Evolutionary conservation across 176 grass and related monocot species (phyloP).

Genomic region (Lolium multiflorum): DNA sequence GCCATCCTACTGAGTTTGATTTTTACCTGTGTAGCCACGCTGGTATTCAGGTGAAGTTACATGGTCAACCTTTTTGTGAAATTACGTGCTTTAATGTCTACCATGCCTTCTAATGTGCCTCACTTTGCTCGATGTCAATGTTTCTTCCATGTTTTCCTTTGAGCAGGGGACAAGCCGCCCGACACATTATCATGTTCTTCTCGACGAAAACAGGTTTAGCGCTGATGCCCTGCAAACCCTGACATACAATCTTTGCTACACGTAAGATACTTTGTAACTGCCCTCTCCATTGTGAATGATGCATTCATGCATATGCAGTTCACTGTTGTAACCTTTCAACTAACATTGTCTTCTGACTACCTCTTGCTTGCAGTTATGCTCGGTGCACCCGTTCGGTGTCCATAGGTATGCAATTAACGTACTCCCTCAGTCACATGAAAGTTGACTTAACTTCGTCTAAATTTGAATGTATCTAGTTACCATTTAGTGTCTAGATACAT

Average conservation of each 20-base stretch:
- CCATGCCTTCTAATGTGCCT: too few relatives aligned
- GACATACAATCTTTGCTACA: constrained; percentile 92
- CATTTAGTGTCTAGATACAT: too few relatives aligned
- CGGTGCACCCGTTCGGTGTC: constrained; percentile 87
- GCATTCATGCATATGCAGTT: background rate
- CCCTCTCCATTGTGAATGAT: background rate
- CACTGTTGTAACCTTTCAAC: background rate
- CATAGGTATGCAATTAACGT: constrained; percentile 51
- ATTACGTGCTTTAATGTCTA: background rate
- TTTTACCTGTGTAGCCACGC: constrained; percentile 97
- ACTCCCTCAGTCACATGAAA: too few relatives aligned
- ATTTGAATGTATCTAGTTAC: too few relatives aligned
- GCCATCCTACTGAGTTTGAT: constrained; percentile 88
- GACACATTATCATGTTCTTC: constrained; percentile 84
- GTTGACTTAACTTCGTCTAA: too few relatives aligned
- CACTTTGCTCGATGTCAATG: background rate
- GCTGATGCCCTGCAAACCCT: constrained; percentile 75
- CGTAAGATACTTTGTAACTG: constrained; percentile 15
- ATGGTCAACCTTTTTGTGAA: background rate
- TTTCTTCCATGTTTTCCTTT: background rate
- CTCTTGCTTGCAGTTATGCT: constrained; percentile 56
- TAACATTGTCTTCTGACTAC: constrained; percentile 11
- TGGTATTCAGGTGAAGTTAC: constrained; percentile 68
- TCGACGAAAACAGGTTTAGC: constrained; percentile 74
- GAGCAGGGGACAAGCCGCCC: constrained; percentile 81